These are phyloP conservation scores for Ottelia alismoides DNA, from an alignment of 106 monocot genomes.

Conservation along the genomic window DNA sequence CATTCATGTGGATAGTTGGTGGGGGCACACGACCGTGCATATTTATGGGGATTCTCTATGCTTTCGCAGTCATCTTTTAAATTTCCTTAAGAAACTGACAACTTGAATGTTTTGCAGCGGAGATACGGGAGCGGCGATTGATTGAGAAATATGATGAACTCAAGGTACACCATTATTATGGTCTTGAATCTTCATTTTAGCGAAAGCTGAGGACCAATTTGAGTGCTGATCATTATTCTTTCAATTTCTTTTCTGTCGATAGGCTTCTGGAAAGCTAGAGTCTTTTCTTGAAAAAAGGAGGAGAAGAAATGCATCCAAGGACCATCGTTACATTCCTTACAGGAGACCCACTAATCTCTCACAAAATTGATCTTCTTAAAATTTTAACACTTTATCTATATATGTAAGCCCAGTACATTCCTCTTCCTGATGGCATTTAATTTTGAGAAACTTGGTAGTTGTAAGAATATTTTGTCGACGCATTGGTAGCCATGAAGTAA, in stretches of 20 bases:
- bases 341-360: slow-evolving; percentile 21
- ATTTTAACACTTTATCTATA: too few species aligned
- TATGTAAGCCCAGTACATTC: too few species aligned
- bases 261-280: slow-evolving; percentile 81
- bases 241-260: slow-evolving; percentile 1
- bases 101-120: slow-evolving; percentile 41
- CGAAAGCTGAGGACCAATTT: not conserved
- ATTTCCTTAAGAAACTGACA: slow-evolving; percentile 2
- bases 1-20: too few species aligned
- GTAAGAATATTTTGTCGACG: too few species aligned
- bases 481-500: too few species aligned
- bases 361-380: too few species aligned
- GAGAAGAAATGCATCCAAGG: slow-evolving; percentile 84
- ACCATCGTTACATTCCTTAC: slow-evolving; percentile 79
- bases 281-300: slow-evolving; percentile 64
- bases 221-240: not conserved
- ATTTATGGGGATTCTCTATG: too few species aligned
- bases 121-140: slow-evolving; percentile 62
- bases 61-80: too few species aligned
- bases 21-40: too few species aligned
- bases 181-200: not conserved
- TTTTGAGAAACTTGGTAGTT: too few species aligned
- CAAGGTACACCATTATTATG: slow-evolving; percentile 19
- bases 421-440: too few species aligned
- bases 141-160: slow-evolving; percentile 75